Percentiles rank a stretch among this genome's conserved stretches.
Evolutionary conservation across 1,284 basidiomycete genomes (phyloP).

Genomic region (Phylloboletellus chloephorus): DNA sequence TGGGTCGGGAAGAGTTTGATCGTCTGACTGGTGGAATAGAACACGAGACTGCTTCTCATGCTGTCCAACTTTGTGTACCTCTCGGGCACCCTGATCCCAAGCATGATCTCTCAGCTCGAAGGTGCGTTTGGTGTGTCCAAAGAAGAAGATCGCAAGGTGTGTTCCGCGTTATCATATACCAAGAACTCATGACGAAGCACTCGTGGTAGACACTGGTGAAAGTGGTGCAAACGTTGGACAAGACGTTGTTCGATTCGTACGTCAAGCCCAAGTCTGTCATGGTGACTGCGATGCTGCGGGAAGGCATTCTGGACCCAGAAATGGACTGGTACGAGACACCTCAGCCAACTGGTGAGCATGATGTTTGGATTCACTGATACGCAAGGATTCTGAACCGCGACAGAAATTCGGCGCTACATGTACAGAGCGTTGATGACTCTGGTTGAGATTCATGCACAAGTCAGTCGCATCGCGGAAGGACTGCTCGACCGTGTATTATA

Average conservation of each 20-base stretch:
- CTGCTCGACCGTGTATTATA: constrained; percentile 82
- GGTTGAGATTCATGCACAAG: constrained; percentile 90
- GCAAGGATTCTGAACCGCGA: constrained; percentile 1
- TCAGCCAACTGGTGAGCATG: constrained; percentile 72
- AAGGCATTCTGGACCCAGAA: constrained; percentile 71
- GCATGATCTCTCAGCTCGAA: constrained; percentile 78
- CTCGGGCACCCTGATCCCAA: constrained; percentile 65
- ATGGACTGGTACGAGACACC: constrained; percentile 93
- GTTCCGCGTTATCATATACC: constrained; percentile 11
- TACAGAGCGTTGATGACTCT: constrained; percentile 85
- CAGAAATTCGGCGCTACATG: constrained; percentile 94
- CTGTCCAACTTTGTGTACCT: constrained; percentile 87
- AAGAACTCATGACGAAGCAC: constrained; percentile 4
- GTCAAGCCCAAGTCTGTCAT: constrained; percentile 69
- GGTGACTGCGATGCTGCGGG: constrained; percentile 66
- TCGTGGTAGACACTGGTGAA: constrained; percentile 61
- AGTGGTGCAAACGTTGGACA: constrained; percentile 80
- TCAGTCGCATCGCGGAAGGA: constrained; percentile 72
- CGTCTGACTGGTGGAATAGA: constrained; percentile 42
- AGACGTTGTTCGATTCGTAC: constrained; percentile 83
- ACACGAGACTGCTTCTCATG: constrained; percentile 83
- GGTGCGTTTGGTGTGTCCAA: constrained; percentile 72
- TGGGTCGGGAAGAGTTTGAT: not conserved
- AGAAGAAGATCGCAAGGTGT: constrained; percentile 67
- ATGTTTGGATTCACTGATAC: not conserved